Evolutionary conservation across 768 basidiomycete genomes (phyloP).

Genomic region (Russula virescens): DNA sequence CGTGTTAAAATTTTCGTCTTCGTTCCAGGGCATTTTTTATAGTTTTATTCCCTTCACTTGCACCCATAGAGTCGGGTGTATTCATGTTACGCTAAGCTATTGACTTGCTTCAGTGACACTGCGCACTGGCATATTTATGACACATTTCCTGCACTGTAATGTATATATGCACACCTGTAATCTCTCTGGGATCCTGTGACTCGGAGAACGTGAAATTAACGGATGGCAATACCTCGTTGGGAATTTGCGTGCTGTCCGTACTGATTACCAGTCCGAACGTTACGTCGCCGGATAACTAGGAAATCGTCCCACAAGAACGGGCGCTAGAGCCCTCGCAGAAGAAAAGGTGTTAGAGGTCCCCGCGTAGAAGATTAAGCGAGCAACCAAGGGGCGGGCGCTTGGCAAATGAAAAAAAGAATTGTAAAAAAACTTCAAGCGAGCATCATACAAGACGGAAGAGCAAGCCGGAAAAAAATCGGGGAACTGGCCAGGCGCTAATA

Average conservation of each 20-base stretch:
- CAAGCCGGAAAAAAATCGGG: neutral
- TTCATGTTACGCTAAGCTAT: neutral
- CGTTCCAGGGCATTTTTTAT: neutral
- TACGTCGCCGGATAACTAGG: neutral
- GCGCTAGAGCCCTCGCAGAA: neutral
- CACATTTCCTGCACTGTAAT: neutral
- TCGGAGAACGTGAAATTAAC: neutral
- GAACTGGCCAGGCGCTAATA: too few relatives aligned
- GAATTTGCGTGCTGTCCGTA: neutral
- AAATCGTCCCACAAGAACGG: neutral
- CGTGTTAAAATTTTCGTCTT: neutral
- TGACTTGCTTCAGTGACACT: neutral
- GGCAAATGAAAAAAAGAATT: neutral
- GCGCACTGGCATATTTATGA: neutral
- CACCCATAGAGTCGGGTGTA: neutral
- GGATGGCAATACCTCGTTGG: neutral
- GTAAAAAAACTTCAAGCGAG: constrained; percentile 1
- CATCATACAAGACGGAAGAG: neutral
- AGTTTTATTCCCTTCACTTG: neutral
- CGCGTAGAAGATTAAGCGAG: neutral
- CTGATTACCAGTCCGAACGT: neutral
- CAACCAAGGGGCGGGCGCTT: neutral
- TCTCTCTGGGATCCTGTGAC: neutral
- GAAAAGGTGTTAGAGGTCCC: constrained; percentile 18
- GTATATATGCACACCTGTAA: neutral